Evolutionary conservation across 257 asterid species (phyloP).

Genomic region (Leptodermis oblonga): DNA sequence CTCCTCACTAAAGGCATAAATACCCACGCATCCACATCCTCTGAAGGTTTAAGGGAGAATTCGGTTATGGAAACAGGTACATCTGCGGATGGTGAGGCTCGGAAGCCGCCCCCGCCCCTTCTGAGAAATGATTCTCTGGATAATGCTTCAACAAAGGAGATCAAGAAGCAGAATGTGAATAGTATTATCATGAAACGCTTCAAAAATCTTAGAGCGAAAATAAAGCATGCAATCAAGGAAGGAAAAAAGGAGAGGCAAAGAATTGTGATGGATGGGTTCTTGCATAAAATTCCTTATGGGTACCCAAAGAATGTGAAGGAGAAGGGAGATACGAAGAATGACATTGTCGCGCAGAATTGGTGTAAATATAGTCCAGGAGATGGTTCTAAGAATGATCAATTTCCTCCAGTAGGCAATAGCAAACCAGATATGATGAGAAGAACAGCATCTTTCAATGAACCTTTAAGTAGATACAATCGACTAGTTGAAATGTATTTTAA

Average conservation of each 20-base stretch:
- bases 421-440: conserved; percentile 28
- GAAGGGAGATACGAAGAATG: conserved; percentile 11
- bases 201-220: conserved; percentile 55
- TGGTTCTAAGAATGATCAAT: conserved; percentile 9
- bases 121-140: conserved; percentile 18
- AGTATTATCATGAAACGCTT: conserved; percentile 44
- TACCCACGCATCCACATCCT: conserved; percentile 9
- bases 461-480: conserved; percentile 43
- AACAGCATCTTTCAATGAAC: conserved; percentile 50
- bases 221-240: conserved; percentile 58
- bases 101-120: neutral
- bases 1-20: neutral
- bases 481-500: conserved; percentile 28
- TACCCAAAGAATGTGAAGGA: conserved; percentile 26
- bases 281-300: conserved; percentile 65
- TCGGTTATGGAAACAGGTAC: conserved; percentile 14
- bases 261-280: conserved; percentile 68
- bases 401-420: conserved; percentile 16
- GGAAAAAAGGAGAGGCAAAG: conserved; percentile 60
- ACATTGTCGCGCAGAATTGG: conserved; percentile 12
- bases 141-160: conserved; percentile 13
- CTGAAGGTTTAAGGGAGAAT: conserved; percentile 13
- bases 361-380: conserved; percentile 16
- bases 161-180: conserved; percentile 31
- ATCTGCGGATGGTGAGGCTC: conserved; percentile 11